Conservation (phyloP, 805 yeast genomes). For the Zygosaccharomyces kombuchaensis region DNA sequence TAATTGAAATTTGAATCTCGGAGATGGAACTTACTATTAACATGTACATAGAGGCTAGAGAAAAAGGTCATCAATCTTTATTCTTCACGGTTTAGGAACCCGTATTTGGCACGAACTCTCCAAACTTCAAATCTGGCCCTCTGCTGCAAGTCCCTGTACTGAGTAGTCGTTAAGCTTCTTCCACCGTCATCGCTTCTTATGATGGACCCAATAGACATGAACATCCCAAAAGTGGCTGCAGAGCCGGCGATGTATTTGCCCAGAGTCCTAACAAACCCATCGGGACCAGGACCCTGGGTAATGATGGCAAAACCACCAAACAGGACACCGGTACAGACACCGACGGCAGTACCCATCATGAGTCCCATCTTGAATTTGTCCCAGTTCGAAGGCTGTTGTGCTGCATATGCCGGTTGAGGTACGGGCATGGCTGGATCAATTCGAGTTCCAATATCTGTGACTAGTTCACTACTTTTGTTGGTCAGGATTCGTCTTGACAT, state of each 20-base stretch:
- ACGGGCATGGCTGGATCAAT: conserved; percentile 46
- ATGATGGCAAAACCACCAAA: conserved; percentile 91
- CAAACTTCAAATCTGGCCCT: conserved; percentile 32
- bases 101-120: conserved; percentile 28
- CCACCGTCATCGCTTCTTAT: conserved; percentile 65
- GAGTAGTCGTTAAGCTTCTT: conserved; percentile 16
- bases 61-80: conserved; percentile 1
- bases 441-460: neutral
- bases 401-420: conserved; percentile 59
- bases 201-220: conserved; percentile 94
- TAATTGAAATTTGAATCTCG: conserved; percentile 5
- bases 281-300: conserved; percentile 96
- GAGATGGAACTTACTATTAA: conserved; percentile 13
- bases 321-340: conserved; percentile 90
- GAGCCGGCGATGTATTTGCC: conserved; percentile 97
- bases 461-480: neutral
- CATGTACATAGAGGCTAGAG: conserved; percentile 10
- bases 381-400: conserved; percentile 75
- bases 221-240: conserved; percentile 93
- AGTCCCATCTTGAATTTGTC: conserved; percentile 99
- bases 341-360: conserved; percentile 81
- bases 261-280: conserved; percentile 91
- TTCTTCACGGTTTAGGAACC: conserved; percentile 11
- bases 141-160: conserved; percentile 25
- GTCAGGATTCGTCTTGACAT: conserved; percentile 1